Evolutionary conservation across 768 basidiomycete species (phyloP).

Genomic region (Kwoniella shandongensis): DNA sequence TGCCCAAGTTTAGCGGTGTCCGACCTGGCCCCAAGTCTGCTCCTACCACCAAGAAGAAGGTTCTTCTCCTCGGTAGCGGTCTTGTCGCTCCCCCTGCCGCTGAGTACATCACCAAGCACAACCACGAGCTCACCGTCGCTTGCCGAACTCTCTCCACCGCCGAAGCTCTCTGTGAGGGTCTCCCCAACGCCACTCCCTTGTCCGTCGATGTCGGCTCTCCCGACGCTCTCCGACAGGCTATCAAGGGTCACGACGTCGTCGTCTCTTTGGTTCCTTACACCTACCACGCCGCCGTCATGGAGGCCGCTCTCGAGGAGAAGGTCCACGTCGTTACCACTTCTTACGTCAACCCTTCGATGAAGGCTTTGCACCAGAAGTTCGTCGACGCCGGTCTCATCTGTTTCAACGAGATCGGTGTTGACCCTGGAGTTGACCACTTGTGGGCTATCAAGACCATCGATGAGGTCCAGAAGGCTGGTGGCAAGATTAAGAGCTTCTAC

Average conservation of each 20-base stretch:
- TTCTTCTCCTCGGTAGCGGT: conserved; percentile 89
- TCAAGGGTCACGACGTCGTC: conserved; percentile 86
- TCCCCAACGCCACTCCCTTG: conserved; percentile 70
- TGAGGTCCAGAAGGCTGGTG: conserved; percentile 90
- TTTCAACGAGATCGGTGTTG: conserved; percentile 96
- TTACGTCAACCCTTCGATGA: conserved; percentile 90
- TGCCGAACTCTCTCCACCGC: conserved; percentile 84
- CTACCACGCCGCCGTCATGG: conserved; percentile 82
- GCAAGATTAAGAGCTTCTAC: conserved; percentile 70
- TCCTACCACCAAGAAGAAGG: conserved; percentile 57
- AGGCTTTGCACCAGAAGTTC: conserved; percentile 73
- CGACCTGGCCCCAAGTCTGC: conserved; percentile 34
- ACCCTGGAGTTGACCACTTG: conserved; percentile 49
- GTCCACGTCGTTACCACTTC: conserved; percentile 94
- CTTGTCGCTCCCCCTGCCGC: conserved; percentile 96
- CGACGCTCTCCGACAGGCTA: conserved; percentile 70
- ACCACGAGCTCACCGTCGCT: conserved; percentile 78
- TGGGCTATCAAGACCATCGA: conserved; percentile 58
- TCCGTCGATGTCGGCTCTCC: conserved; percentile 75
- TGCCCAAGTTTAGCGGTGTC: conserved; percentile 41
- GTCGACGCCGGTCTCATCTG: conserved; percentile 88
- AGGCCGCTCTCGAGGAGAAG: conserved; percentile 83
- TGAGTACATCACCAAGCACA: conserved; percentile 82
- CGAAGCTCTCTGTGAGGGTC: conserved; percentile 64
- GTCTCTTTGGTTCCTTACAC: conserved; percentile 97